Conservation (phyloP, 2,329 filamentous ascomycete species). For the Pyrenophora teres region DNA sequence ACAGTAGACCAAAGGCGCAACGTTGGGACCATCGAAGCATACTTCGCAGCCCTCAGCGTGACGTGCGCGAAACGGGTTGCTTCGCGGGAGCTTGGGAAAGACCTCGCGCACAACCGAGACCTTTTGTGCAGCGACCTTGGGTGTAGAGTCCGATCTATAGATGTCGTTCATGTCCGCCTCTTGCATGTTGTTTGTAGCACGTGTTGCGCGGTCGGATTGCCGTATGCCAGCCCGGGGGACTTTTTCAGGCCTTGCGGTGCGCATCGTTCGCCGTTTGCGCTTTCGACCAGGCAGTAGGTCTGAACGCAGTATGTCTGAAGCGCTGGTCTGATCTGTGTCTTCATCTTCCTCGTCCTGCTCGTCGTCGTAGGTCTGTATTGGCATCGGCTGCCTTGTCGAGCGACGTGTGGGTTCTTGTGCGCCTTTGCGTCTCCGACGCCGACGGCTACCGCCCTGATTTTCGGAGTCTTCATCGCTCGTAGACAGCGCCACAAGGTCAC, state of each 20-base stretch:
- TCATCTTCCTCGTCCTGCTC: constrained; percentile 43
- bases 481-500: constrained; percentile 18
- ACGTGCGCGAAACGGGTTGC: constrained; percentile 69
- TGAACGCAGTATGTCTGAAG: constrained; percentile 47
- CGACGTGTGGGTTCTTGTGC: constrained; percentile 33
- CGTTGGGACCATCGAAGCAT: constrained; percentile 65
- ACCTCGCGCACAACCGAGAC: constrained; percentile 69
- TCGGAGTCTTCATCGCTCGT: constrained; percentile 33
- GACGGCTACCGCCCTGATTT: constrained; percentile 13
- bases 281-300: constrained; percentile 48
- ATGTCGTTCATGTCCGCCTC: constrained; percentile 66
- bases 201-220: constrained; percentile 53
- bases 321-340: constrained; percentile 34
- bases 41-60: constrained; percentile 75
- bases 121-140: constrained; percentile 54
- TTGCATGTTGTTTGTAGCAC: constrained; percentile 55
- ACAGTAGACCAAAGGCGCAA: constrained; percentile 78
- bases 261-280: constrained; percentile 40
- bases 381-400: constrained; percentile 28
- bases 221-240: constrained; percentile 39
- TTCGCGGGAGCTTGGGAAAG: constrained; percentile 66
- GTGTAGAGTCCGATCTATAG: constrained; percentile 52
- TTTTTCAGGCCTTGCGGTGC: constrained; percentile 22
- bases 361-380: constrained; percentile 19
- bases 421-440: constrained; percentile 25